Evolutionary conservation across 1,284 basidiomycete genomes (phyloP).

Genomic region (Neonothopanus nambi): DNA sequence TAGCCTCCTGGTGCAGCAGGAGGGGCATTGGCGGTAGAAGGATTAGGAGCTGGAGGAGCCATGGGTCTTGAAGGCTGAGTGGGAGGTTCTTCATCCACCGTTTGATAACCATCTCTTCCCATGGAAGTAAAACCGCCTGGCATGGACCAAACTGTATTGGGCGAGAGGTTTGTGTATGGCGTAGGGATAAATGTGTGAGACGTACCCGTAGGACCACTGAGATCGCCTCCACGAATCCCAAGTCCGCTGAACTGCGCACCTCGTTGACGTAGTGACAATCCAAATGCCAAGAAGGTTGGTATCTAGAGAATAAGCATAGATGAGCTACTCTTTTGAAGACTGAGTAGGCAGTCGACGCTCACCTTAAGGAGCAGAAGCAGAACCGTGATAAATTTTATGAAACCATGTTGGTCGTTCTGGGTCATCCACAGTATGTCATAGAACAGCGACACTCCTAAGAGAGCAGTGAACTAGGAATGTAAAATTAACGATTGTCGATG

Average conservation of each 20-base stretch:
- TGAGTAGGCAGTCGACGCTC: not conserved
- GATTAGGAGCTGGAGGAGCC: conserved; percentile 26
- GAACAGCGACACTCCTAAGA: conserved; percentile 59
- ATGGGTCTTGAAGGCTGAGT: conserved; percentile 33
- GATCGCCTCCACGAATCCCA: conserved; percentile 50
- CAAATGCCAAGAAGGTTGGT: conserved; percentile 64
- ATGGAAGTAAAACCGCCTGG: conserved; percentile 72
- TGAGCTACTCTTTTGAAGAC: not conserved
- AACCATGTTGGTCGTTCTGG: conserved; percentile 51
- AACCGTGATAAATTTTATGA: conserved; percentile 57
- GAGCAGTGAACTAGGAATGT: conserved; percentile 57
- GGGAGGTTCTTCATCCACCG: conserved; percentile 62
- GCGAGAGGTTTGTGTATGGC: conserved; percentile 2
- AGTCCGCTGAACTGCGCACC: conserved; percentile 63
- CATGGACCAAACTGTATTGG: conserved; percentile 76
- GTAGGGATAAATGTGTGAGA: not conserved
- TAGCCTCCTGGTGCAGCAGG: conserved; percentile 47
- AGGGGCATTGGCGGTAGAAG: conserved; percentile 23
- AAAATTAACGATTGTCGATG: conserved; percentile 1
- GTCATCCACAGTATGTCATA: conserved; percentile 75
- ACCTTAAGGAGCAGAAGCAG: conserved; percentile 71
- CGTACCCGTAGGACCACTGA: conserved; percentile 65
- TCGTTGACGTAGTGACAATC: conserved; percentile 57
- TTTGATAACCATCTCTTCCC: conserved; percentile 70
- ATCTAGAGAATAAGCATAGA: conserved; percentile 32